Evolutionary conservation across 2,329 filamentous ascomycete species (phyloP), one percentile per base, ranked within the genome.

Genomic region (Chrysoporthe puriensis): DNA sequence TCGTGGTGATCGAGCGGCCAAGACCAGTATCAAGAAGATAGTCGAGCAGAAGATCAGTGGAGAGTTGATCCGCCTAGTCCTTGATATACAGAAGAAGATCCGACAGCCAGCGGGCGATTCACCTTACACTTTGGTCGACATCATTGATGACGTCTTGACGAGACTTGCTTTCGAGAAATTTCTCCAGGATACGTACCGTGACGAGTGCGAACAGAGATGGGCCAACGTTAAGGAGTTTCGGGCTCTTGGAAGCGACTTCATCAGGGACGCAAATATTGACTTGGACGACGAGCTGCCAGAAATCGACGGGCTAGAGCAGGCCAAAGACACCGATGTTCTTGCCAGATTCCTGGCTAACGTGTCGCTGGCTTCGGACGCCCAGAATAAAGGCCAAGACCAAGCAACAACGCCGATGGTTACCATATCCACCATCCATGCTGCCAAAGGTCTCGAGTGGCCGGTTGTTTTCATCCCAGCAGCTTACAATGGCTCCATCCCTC

Each of bases 371-470:
- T 90, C 93, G 0, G 93, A 96, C 70, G 86, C 90, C 0, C 90
- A 93, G 72, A 87, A 86, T 21, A 86, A 88, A 34, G 84, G 87
- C 11, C 83, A 86, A 2, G 83, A 85, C 2, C 82, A 84, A 32
- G 84, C 86, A 63, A 82, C 82, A 40, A 86, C 83, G 40, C 82
- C 86, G 1, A 84, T 92, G 72, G 88, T 98, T 26, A 97, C 94
- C 0, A 93, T 99, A 34, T 97, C 94, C 6, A 99, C 95, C 0
- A 97, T 99, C 13, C 95, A 99, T 76, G 94, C 94, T 0, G 93
- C 95, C 2, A 99, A 99, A 78, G 95, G 95, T 3, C 84, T 99
- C 0, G 95, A 99, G 77, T 99, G 96, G 96, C 95, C 95, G 0
- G 85, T 97, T 1, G 93, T 98, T 0, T 98, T 98, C 77, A 89